Evolutionary conservation across 2,329 filamentous ascomycete genomes (phyloP).

Genomic region (Exserohilum rostratum): DNA sequence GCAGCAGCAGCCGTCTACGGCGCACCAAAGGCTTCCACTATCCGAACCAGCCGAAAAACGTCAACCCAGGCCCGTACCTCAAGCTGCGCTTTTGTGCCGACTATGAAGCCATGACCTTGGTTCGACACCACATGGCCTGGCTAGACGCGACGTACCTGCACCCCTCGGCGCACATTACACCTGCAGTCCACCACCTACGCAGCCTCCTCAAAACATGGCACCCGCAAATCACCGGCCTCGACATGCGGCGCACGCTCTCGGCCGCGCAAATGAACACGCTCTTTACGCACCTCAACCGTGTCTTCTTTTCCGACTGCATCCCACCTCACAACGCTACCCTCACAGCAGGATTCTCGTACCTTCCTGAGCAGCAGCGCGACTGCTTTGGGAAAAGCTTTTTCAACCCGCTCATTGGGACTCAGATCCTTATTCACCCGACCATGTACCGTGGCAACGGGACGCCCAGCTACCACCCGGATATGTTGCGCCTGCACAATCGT

Average conservation of each 20-base stretch:
- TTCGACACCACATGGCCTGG: constrained; percentile 22
- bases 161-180: neutral
- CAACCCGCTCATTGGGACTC: constrained; percentile 20
- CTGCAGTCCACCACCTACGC: constrained; percentile 9
- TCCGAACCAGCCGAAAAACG: neutral
- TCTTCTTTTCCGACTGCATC: constrained; percentile 18
- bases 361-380: constrained; percentile 3
- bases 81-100: constrained; percentile 16
- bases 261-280: constrained; percentile 10
- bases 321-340: constrained; percentile 11
- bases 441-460: constrained; percentile 14
- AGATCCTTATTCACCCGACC: constrained; percentile 18
- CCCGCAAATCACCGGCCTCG: constrained; percentile 7
- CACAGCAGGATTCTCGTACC: constrained; percentile 16
- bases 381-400: constrained; percentile 20
- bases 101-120: constrained; percentile 24
- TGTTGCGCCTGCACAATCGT: constrained; percentile 9
- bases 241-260: constrained; percentile 16
- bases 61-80: constrained; percentile 2
- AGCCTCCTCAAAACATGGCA: constrained; percentile 16
- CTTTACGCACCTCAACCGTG: constrained; percentile 15
- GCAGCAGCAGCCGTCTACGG: neutral
- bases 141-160: constrained; percentile 19
- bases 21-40: neutral
- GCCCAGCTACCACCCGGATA: neutral